Conservation (phyloP, 306 rosid species). For the Datisca glomerata region DNA sequence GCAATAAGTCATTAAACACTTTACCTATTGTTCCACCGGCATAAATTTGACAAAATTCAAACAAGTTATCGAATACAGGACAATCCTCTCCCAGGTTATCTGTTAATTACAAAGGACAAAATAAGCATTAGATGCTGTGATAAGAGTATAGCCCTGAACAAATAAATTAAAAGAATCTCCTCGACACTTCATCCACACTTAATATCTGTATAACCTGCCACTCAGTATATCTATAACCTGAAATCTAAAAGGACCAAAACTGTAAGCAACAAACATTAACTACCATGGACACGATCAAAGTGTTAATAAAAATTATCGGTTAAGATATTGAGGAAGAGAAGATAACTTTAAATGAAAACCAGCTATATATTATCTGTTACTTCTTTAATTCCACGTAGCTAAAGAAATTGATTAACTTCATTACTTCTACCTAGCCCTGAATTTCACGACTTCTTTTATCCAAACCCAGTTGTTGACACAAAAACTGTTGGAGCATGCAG, state of each 20-base stretch:
- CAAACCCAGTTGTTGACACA: too few species aligned
- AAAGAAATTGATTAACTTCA: too few species aligned
- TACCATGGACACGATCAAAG: neutral
- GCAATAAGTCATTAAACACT: conserved; percentile 2
- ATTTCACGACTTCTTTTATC: too few species aligned
- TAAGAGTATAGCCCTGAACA: too few species aligned
- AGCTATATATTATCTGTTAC: neutral
- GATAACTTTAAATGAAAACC: neutral
- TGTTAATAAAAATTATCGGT: neutral
- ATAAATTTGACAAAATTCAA: conserved; percentile 96
- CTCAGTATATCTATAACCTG: neutral
- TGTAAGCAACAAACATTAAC: too few species aligned
- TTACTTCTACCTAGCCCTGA: too few species aligned
- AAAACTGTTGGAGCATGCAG: too few species aligned
- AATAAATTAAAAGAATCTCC: neutral
- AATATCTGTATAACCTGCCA: neutral
- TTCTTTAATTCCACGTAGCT: too few species aligned
- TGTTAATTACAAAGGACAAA: conserved; percentile 18
- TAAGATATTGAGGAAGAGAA: neutral
- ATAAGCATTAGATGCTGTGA: conserved; percentile 1
- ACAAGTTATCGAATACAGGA: conserved; percentile 90
- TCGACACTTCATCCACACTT: neutral
- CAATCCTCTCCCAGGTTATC: conserved; percentile 99
- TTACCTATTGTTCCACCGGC: conserved; percentile 98
- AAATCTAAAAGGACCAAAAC: neutral